These are phyloP conservation scores for Phytophthora podocarpi DNA, from an alignment of 352 stramenopile genomes.

Conservation along the genomic window DNA sequence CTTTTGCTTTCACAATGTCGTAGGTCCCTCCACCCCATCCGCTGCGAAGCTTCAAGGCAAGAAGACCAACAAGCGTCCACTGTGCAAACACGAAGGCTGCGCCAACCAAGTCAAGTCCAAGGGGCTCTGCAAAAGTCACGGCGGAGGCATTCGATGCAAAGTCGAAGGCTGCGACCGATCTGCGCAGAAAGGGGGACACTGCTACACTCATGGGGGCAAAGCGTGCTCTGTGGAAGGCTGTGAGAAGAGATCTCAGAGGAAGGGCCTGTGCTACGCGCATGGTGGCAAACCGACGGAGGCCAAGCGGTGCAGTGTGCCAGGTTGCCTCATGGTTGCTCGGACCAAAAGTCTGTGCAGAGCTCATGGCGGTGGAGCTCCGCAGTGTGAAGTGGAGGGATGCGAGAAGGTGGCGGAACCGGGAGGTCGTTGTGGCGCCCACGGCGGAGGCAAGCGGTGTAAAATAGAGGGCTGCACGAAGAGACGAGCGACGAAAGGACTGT, in stretches of 20 bases:
- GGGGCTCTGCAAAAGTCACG: conserved; percentile 32
- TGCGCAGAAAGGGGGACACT: conserved; percentile 22
- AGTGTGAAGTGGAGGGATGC: conserved; percentile 22
- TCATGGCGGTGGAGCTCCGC: conserved; percentile 20
- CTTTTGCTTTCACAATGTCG: not conserved
- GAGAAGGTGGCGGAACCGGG: conserved; percentile 26
- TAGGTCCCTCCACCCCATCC: not conserved
- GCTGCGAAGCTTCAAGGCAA: not conserved
- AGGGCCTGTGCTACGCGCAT: conserved; percentile 29
- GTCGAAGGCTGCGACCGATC: conserved; percentile 18
- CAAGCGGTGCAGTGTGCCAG: conserved; percentile 20
- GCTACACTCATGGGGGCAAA: conserved; percentile 30
- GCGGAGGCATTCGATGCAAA: conserved; percentile 32
- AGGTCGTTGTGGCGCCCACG: conserved; percentile 22
- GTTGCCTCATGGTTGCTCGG: conserved; percentile 25
- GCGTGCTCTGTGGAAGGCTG: conserved; percentile 24
- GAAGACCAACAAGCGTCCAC: conserved; percentile 17
- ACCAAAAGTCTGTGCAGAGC: conserved; percentile 21
- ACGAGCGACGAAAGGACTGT: conserved; percentile 12
- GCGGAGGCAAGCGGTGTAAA: conserved; percentile 24
- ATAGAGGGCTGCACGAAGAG: conserved; percentile 24
- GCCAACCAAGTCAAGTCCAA: conserved; percentile 32
- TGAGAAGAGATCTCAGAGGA: conserved; percentile 16
- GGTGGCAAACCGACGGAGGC: conserved; percentile 23
- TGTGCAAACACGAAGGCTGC: conserved; percentile 28